Percentiles rank a stretch among this genome's conserved stretches.
Evolutionary conservation across 768 basidiomycete species (phyloP).

Genomic region (Psilocybe cyanescens): DNA sequence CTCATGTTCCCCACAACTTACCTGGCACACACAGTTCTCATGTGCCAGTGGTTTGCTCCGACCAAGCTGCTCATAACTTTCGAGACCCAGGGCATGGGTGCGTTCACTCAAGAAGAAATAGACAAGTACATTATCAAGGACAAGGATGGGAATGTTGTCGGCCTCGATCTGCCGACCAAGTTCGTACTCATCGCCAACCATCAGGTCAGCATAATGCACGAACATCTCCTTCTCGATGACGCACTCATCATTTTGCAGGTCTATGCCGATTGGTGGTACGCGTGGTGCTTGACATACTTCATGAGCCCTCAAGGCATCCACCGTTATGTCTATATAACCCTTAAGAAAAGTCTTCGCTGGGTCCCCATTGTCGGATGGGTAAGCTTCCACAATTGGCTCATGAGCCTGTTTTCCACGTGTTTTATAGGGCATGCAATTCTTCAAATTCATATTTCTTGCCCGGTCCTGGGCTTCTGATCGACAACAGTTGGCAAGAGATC

Average conservation of each 20-base stretch:
- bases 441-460: conserved; percentile 89
- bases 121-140: conserved; percentile 60
- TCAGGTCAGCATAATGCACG: conserved; percentile 56
- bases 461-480: conserved; percentile 91
- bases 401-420: conserved; percentile 5
- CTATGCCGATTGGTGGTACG: conserved; percentile 87
- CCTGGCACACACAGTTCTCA: conserved; percentile 54
- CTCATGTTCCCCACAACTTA: neutral
- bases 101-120: conserved; percentile 63
- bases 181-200: conserved; percentile 91
- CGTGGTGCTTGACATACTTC: conserved; percentile 83
- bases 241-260: conserved; percentile 43
- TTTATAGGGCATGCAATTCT: conserved; percentile 88
- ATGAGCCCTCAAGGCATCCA: conserved; percentile 62
- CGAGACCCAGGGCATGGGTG: conserved; percentile 69
- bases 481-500: conserved; percentile 61
- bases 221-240: neutral
- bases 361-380: conserved; percentile 92
- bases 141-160: conserved; percentile 54
- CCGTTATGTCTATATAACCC: conserved; percentile 82
- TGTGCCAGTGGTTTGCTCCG: conserved; percentile 84
- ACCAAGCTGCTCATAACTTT: conserved; percentile 75
- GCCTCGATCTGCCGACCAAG: conserved; percentile 75
- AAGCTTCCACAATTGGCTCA: conserved; percentile 24
- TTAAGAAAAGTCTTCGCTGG: conserved; percentile 88